phyloP scores from a whole-genome alignment of 148 eudicot genomes.

The Camellia japonica region DNA sequence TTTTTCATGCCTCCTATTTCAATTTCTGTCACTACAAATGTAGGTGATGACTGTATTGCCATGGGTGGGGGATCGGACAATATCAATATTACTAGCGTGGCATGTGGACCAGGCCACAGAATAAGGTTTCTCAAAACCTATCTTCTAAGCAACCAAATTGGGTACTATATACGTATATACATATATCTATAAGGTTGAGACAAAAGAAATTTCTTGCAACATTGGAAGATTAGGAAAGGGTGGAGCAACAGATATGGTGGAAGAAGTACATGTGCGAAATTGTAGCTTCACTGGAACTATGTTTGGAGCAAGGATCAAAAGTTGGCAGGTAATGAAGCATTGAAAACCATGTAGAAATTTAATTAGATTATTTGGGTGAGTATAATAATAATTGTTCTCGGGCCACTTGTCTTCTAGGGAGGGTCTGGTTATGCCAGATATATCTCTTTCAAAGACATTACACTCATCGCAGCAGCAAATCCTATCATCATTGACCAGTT shows the following conservation, averaged over 20 bases:
- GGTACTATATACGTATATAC: neutral
- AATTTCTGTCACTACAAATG: neutral
- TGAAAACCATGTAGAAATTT: too few species aligned
- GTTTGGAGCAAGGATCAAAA: constrained; percentile 59
- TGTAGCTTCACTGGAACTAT: constrained; percentile 28
- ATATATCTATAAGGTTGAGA: too few species aligned
- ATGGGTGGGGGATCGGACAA: constrained; percentile 23
- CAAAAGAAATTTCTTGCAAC: constrained; percentile 11
- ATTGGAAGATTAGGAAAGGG: constrained; percentile 52
- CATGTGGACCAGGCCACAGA: constrained; percentile 59
- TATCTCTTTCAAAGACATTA: constrained; percentile 37
- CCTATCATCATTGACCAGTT: constrained; percentile 56
- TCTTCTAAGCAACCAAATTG: neutral
- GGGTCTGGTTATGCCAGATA: constrained; percentile 49
- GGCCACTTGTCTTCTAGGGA: constrained; percentile 26
- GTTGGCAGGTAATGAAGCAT: constrained; percentile 53
- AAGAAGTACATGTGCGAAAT: constrained; percentile 33
- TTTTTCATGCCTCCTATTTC: neutral
- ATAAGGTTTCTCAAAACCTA: constrained; percentile 39
- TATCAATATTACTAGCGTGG: constrained; percentile 25
- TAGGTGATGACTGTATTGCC: constrained; percentile 61
- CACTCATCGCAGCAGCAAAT: constrained; percentile 24
- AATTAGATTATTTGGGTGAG: neutral
- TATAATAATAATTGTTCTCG: neutral
- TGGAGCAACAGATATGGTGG: constrained; percentile 34